Conservation (phyloP, 352 stramenopile species). For the Aphanomyces cochlioides region DNA sequence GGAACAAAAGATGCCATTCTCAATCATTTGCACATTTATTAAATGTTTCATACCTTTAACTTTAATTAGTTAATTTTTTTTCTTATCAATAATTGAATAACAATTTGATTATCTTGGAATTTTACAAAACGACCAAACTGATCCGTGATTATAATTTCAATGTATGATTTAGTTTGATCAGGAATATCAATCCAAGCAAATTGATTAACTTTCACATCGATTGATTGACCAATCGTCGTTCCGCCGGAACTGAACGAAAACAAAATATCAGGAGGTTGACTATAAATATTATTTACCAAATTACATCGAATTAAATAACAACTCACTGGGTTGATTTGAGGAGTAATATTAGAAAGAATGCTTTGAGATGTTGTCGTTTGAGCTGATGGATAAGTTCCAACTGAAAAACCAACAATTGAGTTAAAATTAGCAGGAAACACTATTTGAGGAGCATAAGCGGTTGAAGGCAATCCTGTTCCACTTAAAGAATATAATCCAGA, state of each 20-base stretch:
- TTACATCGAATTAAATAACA: conserved; percentile 1
- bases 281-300: conserved; percentile 5
- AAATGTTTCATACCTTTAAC: neutral
- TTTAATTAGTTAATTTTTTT: conserved; percentile 1
- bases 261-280: neutral
- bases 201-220: neutral
- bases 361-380: neutral
- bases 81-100: conserved; percentile 3
- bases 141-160: conserved; percentile 2
- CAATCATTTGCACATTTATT: too few species aligned
- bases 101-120: neutral
- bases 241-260: neutral
- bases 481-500: conserved; percentile 8
- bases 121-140: neutral
- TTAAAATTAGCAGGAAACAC: neutral
- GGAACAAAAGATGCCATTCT: too few species aligned
- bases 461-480: conserved; percentile 1
- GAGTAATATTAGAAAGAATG: neutral
- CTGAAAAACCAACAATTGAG: neutral
- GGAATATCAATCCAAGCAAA: neutral
- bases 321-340: conserved; percentile 1
- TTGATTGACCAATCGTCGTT: neutral
- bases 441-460: neutral
- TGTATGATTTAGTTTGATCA: neutral
- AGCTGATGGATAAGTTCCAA: neutral